Evolutionary conservation across 768 basidiomycete species (phyloP).

Genomic region (Amanita subjunquillea): DNA sequence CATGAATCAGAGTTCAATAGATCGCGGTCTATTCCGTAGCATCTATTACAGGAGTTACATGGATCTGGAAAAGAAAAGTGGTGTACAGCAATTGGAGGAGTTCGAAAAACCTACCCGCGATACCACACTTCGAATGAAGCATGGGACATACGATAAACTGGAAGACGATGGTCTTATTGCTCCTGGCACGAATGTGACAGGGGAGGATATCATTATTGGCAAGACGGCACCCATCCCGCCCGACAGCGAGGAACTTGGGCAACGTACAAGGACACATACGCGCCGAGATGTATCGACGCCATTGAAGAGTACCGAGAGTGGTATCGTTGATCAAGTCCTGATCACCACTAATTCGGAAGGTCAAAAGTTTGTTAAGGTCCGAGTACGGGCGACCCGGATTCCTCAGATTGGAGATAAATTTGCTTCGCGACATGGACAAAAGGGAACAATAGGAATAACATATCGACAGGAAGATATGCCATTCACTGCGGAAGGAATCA

Average conservation of each 20-base stretch:
- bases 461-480: constrained; percentile 99
- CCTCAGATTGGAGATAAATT: constrained; percentile 99
- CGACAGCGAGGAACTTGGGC: constrained; percentile 95
- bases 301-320: constrained; percentile 95
- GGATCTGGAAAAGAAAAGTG: constrained; percentile 96
- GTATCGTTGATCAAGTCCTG: constrained; percentile 95
- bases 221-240: constrained; percentile 97
- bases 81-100: constrained; percentile 84
- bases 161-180: constrained; percentile 95
- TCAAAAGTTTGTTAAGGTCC: constrained; percentile 96
- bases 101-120: constrained; percentile 95
- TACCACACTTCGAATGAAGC: constrained; percentile 92
- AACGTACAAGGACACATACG: constrained; percentile 87
- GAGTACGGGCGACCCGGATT: constrained; percentile 89
- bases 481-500: constrained; percentile 93
- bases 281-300: constrained; percentile 96
- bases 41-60: constrained; percentile 98
- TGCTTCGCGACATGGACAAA: constrained; percentile 98
- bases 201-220: constrained; percentile 98
- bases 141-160: constrained; percentile 96
- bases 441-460: constrained; percentile 98
- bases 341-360: constrained; percentile 95
- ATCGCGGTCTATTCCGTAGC: constrained; percentile 96
- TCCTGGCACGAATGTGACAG: constrained; percentile 87
- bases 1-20: constrained; percentile 99